Conservation (phyloP, 306 rosid genomes). For the Gynostemma pentaphyllum region DNA sequence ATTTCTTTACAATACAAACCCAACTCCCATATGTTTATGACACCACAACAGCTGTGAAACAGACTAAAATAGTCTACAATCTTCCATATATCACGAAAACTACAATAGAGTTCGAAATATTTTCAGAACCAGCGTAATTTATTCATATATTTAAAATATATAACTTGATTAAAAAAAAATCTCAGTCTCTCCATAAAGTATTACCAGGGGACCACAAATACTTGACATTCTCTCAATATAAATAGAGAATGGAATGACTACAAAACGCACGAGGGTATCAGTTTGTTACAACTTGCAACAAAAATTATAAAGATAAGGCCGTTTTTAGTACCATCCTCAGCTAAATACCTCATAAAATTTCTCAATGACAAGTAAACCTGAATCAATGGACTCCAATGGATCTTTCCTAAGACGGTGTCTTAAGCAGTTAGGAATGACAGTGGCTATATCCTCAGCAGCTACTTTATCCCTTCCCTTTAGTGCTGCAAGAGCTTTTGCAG, state of each 20-base stretch:
- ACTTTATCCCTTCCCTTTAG: conserved; percentile 70
- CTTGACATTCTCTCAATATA: background rate
- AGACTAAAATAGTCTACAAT: too few relatives aligned
- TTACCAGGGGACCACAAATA: background rate
- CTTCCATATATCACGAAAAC: too few relatives aligned
- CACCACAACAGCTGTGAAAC: too few relatives aligned
- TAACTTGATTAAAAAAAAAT: too few relatives aligned
- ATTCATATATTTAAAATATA: too few relatives aligned
- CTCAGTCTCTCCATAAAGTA: background rate
- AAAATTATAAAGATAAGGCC: conserved; percentile 13
- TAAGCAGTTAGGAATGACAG: conserved; percentile 88
- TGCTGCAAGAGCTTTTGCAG: conserved; percentile 87
- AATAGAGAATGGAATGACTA: conserved; percentile 8
- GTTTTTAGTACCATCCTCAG: conserved; percentile 20
- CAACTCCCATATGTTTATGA: too few relatives aligned
- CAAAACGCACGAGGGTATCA: conserved; percentile 10
- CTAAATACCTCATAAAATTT: conserved; percentile 75
- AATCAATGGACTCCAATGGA: conserved; percentile 88
- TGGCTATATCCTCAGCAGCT: conserved; percentile 72
- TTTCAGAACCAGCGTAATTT: too few relatives aligned
- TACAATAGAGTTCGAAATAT: too few relatives aligned
- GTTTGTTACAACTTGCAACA: conserved; percentile 16
- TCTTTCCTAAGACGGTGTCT: conserved; percentile 96
- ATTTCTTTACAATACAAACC: too few relatives aligned
- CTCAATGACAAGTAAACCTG: conserved; percentile 83